Evolutionary conservation across 257 asterid genomes (phyloP), one percentile per base, ranked within the genome.

Genomic region (Avicennia marina): DNA sequence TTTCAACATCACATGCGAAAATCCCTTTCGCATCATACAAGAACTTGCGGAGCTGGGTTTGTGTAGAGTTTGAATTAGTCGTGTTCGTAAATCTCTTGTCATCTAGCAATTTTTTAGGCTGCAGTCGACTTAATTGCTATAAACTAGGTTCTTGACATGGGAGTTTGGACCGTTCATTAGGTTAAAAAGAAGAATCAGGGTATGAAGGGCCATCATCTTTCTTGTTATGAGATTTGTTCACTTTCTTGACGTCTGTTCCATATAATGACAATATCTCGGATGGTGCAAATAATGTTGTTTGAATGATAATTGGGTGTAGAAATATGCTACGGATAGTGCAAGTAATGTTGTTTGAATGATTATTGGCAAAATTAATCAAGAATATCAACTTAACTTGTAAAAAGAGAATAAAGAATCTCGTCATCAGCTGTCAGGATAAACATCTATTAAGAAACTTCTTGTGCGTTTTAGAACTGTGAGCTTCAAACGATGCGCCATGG

Each of bases 401-500:
- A 25, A 40, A 21, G 51, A 9, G 33, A 25, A n/a, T 5, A 44
- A 41, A 10, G 22, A 13, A 11, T 27, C 22, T 11, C n/a, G 6
- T 19, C 15, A 2, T 44, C 22, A 20, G 51, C 53, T 48, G 84
- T 85, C 81, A 76, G 73, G 9, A 20, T 11, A 26, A 25, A 18
- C 13, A 44, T 32, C 25, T 18, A 13, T 52, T 36, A 18, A 66
- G 58, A 54, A 58, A 46, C 32, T 54, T 61, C 53, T 20, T 69
- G 19, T n/a, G 29, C 87, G 79, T 56, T 63, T 67, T 6, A 90
- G 69, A 67, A 81, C 77, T 0, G 79, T 79, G 27, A 90, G 71
- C 75, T 83, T 88, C 40, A 91, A 42, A 22, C 95, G 94, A 17
- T 85, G 64, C 54, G 63, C 85, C 94, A 91, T 91, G 0, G 98